Conservation (phyloP, 805 yeast species). For the Candida taoyuanica region DNA sequence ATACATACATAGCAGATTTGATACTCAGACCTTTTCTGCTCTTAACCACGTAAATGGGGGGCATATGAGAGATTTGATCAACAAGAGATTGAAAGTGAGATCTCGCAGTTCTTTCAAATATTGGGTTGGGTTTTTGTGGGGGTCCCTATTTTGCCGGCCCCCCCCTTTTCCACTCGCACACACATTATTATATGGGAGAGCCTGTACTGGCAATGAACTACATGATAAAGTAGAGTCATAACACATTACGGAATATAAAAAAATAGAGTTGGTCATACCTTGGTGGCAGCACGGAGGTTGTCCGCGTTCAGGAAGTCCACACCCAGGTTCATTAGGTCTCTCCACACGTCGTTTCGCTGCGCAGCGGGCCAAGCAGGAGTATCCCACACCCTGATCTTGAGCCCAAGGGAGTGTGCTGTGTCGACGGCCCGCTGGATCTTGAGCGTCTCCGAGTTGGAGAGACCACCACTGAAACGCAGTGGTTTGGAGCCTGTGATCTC, state of each 20-base stretch:
- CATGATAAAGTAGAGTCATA: too few species aligned
- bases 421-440: conserved; percentile 26
- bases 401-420: conserved; percentile 44
- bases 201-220: too few species aligned
- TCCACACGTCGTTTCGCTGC: conserved; percentile 43
- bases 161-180: too few species aligned
- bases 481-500: conserved; percentile 16
- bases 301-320: conserved; percentile 62
- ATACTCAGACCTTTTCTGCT: too few species aligned
- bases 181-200: too few species aligned
- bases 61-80: too few species aligned
- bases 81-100: too few species aligned
- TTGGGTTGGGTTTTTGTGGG: too few species aligned
- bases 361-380: conserved; percentile 61
- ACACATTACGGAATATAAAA: not conserved
- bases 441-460: conserved; percentile 31
- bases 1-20: too few species aligned
- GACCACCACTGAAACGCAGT: conserved; percentile 19
- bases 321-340: conserved; percentile 41
- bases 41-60: too few species aligned
- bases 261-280: conserved; percentile 1
- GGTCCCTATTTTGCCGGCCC: too few species aligned
- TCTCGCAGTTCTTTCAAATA: too few species aligned
- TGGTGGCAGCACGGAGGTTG: conserved; percentile 41
- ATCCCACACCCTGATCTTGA: conserved; percentile 67